Evolutionary conservation across 495 filamentous ascomycete genomes (phyloP), one percentile per base, ranked within the genome.

Genomic region (Monascus purpureus): DNA sequence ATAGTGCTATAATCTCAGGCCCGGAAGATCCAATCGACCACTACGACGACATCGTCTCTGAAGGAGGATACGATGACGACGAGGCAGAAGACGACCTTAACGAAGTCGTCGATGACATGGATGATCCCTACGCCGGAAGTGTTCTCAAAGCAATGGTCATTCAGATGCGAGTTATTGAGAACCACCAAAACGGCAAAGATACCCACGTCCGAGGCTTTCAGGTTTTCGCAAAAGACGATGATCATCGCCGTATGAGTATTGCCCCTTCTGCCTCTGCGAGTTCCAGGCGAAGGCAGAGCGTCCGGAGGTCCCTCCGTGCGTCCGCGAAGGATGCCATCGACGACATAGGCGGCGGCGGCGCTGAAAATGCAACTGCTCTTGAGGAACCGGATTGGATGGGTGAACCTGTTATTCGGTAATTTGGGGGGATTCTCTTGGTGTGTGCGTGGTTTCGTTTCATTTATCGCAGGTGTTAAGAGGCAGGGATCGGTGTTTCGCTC

Each of bases 111-210:
- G 45, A 50, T 12, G 46, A 57, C 26, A 37, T 40, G 1, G 41
- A 48, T 24, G 50, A 63, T 28, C 42, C 52, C 2, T 60, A 60
- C 27, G 68, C 73, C 16, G 76, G 73, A 0, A 74, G 74, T 50
- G 80, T 83, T 5, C 69, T 95, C 17, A 72, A 82, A 38, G 82
- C 78, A 22, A 92, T 80, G 59, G 70, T 96, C 27, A 65, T 95
- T 8, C 85, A 94, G 52, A 74, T 96, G 31, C 71, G 73, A 31
- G 70, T 97, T 40, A 68, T 83, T 35, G 92, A 94, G 59, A 97
- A 97, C 44, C 90, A 97, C 57, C 90, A 97, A 63, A 97, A 97
- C 53, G 90, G 90, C 34, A 97, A 97, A 50, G 90, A 97, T 52
- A 97, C 90, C 2, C 90, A 97, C 67, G 74, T 97, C 25, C 75